Conservation (phyloP, 208 protist species). For the Wallacemonas rigidus region DNA sequence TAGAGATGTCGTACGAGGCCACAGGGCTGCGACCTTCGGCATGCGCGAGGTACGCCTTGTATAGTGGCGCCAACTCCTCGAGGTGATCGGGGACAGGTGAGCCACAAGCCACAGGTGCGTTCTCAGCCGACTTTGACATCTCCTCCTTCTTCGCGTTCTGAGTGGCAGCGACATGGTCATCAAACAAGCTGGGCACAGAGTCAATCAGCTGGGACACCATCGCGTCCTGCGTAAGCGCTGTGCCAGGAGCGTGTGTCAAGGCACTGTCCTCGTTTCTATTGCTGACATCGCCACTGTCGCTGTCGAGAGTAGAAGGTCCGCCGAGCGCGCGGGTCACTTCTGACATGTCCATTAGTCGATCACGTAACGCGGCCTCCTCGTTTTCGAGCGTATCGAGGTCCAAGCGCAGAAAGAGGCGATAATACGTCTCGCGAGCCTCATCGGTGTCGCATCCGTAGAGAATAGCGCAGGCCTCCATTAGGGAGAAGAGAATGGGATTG, state of each 20-base stretch:
- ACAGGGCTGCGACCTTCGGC: conserved; percentile 50
- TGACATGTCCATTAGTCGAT: conserved; percentile 31
- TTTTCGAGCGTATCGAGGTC: conserved; percentile 68
- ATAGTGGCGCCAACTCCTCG: conserved; percentile 64
- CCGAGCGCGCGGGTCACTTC: not conserved
- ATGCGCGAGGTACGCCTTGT: conserved; percentile 67
- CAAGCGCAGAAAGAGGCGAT: conserved; percentile 59
- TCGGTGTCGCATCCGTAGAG: conserved; percentile 77
- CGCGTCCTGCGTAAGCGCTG: not conserved
- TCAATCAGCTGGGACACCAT: conserved; percentile 40
- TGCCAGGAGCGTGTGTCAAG: too few relatives aligned
- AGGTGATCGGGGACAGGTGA: conserved; percentile 25
- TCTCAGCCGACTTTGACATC: not conserved
- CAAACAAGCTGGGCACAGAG: conserved; percentile 21
- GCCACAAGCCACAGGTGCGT: not conserved
- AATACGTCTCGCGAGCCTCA: conserved; percentile 68
- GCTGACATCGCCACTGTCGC: too few relatives aligned
- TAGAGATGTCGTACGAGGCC: conserved; percentile 62
- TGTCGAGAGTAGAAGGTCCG: not conserved
- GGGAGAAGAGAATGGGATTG: conserved; percentile 70
- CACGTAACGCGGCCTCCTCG: conserved; percentile 48
- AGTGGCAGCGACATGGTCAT: not conserved
- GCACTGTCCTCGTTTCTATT: too few relatives aligned
- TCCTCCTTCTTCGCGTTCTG: not conserved
- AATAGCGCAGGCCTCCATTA: conserved; percentile 89